Base-by-base conservation (phyloP, 2,329 filamentous ascomycete species). In the Colletotrichum sp. region DNA sequence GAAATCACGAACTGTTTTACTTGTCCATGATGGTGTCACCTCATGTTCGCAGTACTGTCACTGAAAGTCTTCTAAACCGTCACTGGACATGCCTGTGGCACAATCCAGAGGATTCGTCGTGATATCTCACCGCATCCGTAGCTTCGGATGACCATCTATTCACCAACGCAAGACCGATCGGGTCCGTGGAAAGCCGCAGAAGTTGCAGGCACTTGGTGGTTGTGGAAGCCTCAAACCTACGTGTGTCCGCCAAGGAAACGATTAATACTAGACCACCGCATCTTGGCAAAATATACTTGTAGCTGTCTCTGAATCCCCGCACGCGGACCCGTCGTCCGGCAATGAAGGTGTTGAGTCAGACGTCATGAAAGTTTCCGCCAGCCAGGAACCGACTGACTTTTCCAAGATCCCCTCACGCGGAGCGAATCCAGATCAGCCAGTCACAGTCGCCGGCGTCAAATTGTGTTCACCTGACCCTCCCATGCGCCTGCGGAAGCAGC, bases 361-460 rank as follows among this genome's bases (percentile, higher is more conserved):
- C 32, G n/a, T 38, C 43, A 58, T 13, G 10, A 64, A 21, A 48
- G 26, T 64, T 73, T 73, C 13, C 38, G 18, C 26, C 10, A 18
- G 34, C 58, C 66, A 73, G 71, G 71, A 73, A 73, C 66, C 28
- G 24, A 36, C 32, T 58, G 38, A 24, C 18, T 26, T 10, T 26
- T 14, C 14, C 34, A 32, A 34, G 59, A 30, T 52, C 21, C 21
- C 28, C 34, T 38, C 67, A 14, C 12, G 34, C 43, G 48, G 18
- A 56, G 34, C 34, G 56, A 30, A 13, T 32, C 4, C 4, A 48
- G 26, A 61, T 21, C 21, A 34, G 21, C 59, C 67, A 65, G 26
- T 21, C 13, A 36, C n/a, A 26, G 28, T 18, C 21, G 24, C 43
- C 28, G 32, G 4, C 26, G 21, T 36, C 12, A 34, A 64, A 32